These are phyloP conservation scores for Hamigera avellanea DNA, from an alignment of 495 filamentous ascomycete species.

Conservation along the genomic window DNA sequence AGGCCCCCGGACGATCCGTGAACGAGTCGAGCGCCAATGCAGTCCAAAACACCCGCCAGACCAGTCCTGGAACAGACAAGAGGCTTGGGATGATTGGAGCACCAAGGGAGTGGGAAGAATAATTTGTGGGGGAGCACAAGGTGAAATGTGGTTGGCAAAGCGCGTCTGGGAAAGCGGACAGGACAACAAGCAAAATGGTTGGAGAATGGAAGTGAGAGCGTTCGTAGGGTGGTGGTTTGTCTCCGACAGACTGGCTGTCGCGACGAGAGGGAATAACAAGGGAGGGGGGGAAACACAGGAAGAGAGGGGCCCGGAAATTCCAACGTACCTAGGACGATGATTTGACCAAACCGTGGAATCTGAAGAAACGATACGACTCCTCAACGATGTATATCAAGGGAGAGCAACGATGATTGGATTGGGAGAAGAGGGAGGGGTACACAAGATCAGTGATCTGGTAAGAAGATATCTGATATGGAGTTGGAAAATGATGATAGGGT, in stretches of 20 bases:
- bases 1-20: constrained; percentile 2
- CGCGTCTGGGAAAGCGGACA: constrained; percentile 7
- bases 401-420: constrained; percentile 5
- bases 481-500: not conserved
- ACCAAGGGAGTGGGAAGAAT: not conserved
- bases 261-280: not conserved
- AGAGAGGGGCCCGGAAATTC: not conserved
- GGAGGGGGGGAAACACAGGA: no score
- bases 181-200: constrained; percentile 5
- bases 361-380: constrained; percentile 5
- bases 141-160: constrained; percentile 4
- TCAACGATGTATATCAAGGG: constrained; percentile 6
- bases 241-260: not conserved
- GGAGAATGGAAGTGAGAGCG: constrained; percentile 7
- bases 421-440: constrained; percentile 5
- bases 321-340: constrained; percentile 14
- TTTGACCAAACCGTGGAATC: constrained; percentile 14
- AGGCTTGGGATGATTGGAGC: no score
- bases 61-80: no score
- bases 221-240: not conserved
- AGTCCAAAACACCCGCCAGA: constrained; percentile 4
- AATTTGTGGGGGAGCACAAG: constrained; percentile 1
- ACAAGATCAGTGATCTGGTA: no score
- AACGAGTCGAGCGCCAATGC: constrained; percentile 2
- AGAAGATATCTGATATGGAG: no score